A percentile compares a stretch with the other conserved stretches of the same genome.
Evolutionary conservation across 352 stramenopile species (phyloP).

Genomic region (Phytophthora citrophthora): DNA sequence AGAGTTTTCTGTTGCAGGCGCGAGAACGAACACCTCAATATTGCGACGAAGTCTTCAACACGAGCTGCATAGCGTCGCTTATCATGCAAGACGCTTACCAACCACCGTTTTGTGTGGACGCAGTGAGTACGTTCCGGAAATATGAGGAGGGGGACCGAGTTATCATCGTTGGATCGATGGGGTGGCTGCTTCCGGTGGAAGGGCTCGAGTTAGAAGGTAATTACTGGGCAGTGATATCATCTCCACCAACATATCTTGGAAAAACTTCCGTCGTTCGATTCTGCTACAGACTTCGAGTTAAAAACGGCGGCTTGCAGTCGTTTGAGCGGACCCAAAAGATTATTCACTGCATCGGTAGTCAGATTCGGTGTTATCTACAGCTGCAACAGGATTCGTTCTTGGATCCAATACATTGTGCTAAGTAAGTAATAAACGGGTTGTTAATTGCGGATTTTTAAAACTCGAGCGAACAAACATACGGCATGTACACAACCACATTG

Average conservation of each 20-base stretch:
- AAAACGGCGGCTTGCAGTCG: too few species aligned
- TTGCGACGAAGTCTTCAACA: conserved; percentile 2
- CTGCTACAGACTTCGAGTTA: not conserved
- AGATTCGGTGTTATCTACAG: too few species aligned
- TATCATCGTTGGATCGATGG: not conserved
- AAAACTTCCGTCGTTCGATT: not conserved
- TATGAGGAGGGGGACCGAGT: not conserved
- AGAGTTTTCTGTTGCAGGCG: not conserved
- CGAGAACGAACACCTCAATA: not conserved
- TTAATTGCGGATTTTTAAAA: too few species aligned
- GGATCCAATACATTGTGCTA: too few species aligned
- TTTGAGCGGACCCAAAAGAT: too few species aligned
- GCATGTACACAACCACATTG: too few species aligned
- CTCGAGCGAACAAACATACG: too few species aligned
- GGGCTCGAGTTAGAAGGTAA: not conserved
- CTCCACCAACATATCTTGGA: not conserved
- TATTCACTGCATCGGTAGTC: too few species aligned
- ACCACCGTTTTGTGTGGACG: not conserved
- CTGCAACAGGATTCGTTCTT: too few species aligned
- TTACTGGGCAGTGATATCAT: not conserved
- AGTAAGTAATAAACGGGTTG: too few species aligned
- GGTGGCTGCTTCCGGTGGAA: conserved; percentile 5
- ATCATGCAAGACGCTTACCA: not conserved
- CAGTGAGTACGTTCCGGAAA: conserved; percentile 2
- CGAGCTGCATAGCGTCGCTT: conserved; percentile 1